A percentile compares a stretch with the other conserved stretches of the same genome.
Evolutionary conservation across 1,284 basidiomycete species (phyloP).

Genomic region (Cutaneotrichosporon sp.): DNA sequence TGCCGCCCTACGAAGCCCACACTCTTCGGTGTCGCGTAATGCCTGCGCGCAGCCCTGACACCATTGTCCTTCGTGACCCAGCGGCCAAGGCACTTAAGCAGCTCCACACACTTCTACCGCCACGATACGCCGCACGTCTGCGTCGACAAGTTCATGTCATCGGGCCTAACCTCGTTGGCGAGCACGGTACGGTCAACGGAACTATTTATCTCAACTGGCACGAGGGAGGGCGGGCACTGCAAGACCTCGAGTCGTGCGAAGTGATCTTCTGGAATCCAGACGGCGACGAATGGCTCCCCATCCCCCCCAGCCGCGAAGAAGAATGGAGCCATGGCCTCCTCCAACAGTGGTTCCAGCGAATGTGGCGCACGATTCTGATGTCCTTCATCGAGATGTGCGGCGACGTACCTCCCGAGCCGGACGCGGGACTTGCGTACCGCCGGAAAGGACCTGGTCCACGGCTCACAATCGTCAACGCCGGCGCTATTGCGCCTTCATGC

Average conservation of each 20-base stretch:
- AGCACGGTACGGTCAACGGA: not conserved
- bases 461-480: constrained; percentile 4
- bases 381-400: not conserved
- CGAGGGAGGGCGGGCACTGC: not conserved
- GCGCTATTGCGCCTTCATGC: not conserved
- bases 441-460: too few relatives aligned
- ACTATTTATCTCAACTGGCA: constrained; percentile 1
- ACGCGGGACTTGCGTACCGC: too few relatives aligned
- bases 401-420: too few relatives aligned
- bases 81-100: not conserved
- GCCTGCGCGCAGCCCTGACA: not conserved
- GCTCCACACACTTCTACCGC: not conserved
- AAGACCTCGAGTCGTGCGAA: not conserved
- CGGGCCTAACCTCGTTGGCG: not conserved
- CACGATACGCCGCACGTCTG: not conserved
- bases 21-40: not conserved
- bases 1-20: not conserved
- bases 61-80: not conserved
- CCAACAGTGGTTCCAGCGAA: constrained; percentile 4
- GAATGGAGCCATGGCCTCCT: not conserved
- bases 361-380: not conserved
- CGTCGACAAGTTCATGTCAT: not conserved
- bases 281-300: not conserved
- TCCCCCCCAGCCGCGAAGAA: not conserved
- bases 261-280: not conserved